Percentiles rank a stretch among this genome's conserved stretches.
Conservation (phyloP, 148 eudicot species). For the Vaccinium darrowii region DNA sequence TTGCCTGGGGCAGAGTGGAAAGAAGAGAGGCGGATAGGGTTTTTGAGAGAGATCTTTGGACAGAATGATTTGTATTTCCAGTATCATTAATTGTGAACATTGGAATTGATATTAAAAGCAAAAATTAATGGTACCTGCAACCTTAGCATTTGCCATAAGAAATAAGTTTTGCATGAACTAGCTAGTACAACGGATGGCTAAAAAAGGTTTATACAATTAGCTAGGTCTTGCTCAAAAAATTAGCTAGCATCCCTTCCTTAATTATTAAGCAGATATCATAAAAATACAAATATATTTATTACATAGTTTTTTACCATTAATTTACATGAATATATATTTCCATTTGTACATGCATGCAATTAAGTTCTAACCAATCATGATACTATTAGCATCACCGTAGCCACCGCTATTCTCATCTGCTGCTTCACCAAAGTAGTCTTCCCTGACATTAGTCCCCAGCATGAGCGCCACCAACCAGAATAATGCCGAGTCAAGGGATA, state of each 20-base stretch:
- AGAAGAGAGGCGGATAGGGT: too few species aligned
- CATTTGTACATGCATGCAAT: background rate
- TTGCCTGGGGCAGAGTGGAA: too few species aligned
- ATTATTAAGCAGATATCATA: background rate
- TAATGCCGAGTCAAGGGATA: background rate
- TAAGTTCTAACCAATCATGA: background rate
- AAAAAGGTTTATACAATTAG: background rate
- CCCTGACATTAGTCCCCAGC: background rate
- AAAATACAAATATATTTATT: background rate
- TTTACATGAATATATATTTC: background rate
- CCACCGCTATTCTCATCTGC: background rate
- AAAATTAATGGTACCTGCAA: too few species aligned
- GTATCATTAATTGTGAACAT: too few species aligned
- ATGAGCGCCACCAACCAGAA: slow-evolving; percentile 1
- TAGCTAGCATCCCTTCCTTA: background rate
- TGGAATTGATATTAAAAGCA: too few species aligned
- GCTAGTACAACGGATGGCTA: background rate
- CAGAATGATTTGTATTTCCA: too few species aligned
- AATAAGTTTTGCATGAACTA: background rate
- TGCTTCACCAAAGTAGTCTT: background rate
- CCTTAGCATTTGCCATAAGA: background rate
- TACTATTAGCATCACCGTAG: background rate
- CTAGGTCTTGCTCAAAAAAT: too few species aligned
- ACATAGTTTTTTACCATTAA: background rate
- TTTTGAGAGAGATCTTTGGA: too few species aligned